Evolutionary conservation across 1,284 basidiomycete species (phyloP).

Genomic region (Heterobasidion occidentale): DNA sequence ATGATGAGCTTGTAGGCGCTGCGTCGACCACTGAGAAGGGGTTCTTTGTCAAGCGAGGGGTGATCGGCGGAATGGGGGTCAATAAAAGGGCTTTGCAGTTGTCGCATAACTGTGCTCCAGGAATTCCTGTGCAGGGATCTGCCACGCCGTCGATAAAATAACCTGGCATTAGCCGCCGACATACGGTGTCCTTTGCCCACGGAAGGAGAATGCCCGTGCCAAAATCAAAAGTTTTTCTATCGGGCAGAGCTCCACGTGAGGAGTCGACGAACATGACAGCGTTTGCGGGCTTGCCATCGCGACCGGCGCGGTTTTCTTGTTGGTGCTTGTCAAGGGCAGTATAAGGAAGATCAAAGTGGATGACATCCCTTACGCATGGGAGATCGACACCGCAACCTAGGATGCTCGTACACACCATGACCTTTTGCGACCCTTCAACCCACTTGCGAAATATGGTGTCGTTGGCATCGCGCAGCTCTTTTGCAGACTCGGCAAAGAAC

Average conservation of each 20-base stretch:
- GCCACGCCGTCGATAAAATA: neutral
- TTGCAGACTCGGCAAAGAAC: neutral
- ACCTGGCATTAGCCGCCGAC: neutral
- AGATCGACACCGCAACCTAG: neutral
- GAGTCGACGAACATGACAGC: neutral
- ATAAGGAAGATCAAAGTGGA: neutral
- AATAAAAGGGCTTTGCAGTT: neutral
- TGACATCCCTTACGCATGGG: neutral
- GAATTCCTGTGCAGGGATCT: neutral
- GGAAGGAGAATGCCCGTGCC: neutral
- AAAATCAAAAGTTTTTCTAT: neutral
- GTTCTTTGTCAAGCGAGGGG: no score
- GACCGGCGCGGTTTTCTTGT: neutral
- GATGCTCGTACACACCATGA: neutral
- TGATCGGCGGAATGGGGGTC: no score
- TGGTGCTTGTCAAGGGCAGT: neutral
- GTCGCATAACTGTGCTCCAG: neutral
- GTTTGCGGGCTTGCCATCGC: neutral
- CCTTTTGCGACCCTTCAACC: neutral
- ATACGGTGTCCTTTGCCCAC: neutral
- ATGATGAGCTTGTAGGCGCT: no score
- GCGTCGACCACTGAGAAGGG: no score
- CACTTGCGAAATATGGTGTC: neutral
- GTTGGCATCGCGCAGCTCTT: neutral
- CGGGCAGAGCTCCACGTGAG: neutral